Percentiles rank a stretch among this genome's conserved stretches.
phyloP scores from a whole-genome alignment of 164 flowering plant genomes.

The Chloranthus sessilifolius region DNA sequence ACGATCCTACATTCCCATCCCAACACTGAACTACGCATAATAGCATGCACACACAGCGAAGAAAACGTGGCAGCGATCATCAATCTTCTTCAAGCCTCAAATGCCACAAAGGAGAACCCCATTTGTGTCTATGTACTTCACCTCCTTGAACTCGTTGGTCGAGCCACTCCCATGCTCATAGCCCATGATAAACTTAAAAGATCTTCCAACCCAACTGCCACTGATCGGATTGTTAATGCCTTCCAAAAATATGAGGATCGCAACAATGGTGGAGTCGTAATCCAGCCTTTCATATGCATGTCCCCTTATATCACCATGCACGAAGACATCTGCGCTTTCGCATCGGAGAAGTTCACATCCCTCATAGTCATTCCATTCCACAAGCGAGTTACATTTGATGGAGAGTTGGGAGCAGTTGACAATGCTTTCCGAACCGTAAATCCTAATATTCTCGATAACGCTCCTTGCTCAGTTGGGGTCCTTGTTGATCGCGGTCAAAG shows the following conservation, averaged over 20 bases:
- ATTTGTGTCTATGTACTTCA: conserved; percentile 19
- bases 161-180: conserved; percentile 46
- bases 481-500: conserved; percentile 32
- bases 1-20: conserved; percentile 24
- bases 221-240: conserved; percentile 34
- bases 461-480: conserved; percentile 52
- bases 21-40: conserved; percentile 30
- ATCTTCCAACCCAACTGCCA: conserved; percentile 1
- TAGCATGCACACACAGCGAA: conserved; percentile 33
- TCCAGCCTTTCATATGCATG: conserved; percentile 35
- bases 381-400: conserved; percentile 1
- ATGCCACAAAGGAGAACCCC: conserved; percentile 26
- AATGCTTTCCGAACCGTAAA: background rate
- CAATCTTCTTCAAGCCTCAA: conserved; percentile 32
- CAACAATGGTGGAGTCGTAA: conserved; percentile 16
- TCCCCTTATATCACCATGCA: conserved; percentile 48
- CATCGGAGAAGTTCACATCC: conserved; percentile 29
- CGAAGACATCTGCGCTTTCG: conserved; percentile 65
- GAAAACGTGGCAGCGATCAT: conserved; percentile 28
- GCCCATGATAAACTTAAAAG: conserved; percentile 28
- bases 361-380: conserved; percentile 48
- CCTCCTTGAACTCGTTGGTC: conserved; percentile 39
- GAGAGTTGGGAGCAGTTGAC: background rate
- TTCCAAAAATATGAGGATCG: conserved; percentile 26
- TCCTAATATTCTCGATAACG: background rate